Conservation (phyloP, 2,329 filamentous ascomycete genomes). For the Trichophyton schoenleinii region DNA sequence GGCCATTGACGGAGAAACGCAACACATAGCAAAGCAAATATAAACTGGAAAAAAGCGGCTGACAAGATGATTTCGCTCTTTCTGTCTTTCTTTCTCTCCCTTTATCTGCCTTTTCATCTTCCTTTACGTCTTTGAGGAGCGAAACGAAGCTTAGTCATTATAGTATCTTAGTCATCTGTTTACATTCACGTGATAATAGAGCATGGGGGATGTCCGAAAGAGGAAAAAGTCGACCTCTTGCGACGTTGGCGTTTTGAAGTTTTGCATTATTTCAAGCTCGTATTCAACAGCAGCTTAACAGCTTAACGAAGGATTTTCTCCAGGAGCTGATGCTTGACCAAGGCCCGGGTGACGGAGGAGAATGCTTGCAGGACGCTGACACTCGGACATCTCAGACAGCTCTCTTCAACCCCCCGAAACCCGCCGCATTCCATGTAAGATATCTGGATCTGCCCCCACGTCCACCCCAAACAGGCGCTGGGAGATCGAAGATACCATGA, state of each 20-base stretch:
- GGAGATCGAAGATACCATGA: not conserved
- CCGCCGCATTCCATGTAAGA: not conserved
- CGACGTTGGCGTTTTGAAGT: not conserved
- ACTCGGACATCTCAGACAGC: not conserved
- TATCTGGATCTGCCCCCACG: not conserved
- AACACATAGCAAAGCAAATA: not conserved
- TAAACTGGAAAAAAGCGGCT: not conserved
- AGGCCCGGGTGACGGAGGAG: not conserved
- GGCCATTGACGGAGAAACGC: not conserved
- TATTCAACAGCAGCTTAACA: not conserved
- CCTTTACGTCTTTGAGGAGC: too few species aligned
- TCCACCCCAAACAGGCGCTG: not conserved
- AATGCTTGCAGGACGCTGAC: not conserved
- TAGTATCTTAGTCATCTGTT: not conserved
- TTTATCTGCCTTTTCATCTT: too few species aligned
- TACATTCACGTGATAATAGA: not conserved
- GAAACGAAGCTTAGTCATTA: too few species aligned
- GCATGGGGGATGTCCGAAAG: not conserved
- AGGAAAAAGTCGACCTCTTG: not conserved
- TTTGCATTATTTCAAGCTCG: not conserved
- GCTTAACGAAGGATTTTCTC: not conserved
- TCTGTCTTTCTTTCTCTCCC: not conserved
- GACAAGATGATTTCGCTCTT: not conserved
- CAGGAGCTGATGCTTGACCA: not conserved
- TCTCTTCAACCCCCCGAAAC: not conserved